Evolutionary conservation across 768 basidiomycete genomes (phyloP).

Genomic region (Gymnopilus dilepis): DNA sequence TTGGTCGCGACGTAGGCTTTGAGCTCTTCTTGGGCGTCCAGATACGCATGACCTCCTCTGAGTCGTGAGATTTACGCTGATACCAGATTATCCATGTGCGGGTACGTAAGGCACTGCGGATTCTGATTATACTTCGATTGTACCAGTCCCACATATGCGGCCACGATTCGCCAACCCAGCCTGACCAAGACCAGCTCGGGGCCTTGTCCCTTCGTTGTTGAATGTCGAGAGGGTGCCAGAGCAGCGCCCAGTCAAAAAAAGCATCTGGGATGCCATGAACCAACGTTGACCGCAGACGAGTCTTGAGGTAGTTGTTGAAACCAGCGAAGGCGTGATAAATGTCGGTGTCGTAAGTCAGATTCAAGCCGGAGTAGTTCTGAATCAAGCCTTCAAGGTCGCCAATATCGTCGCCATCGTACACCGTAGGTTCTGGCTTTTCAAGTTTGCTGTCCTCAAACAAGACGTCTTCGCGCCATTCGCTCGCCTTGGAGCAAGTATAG

Average conservation of each 20-base stretch:
- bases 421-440: neutral
- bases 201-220: neutral
- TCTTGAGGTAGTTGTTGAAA: conserved; percentile 2
- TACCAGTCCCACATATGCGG: conserved; percentile 9
- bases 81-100: conserved; percentile 21
- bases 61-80: conserved; percentile 16
- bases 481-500: conserved; percentile 4
- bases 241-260: conserved; percentile 2
- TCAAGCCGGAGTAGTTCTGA: neutral
- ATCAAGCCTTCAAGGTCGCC: conserved; percentile 6
- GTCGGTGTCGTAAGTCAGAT: conserved; percentile 6
- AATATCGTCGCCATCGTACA: conserved; percentile 5
- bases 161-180: neutral
- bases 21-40: conserved; percentile 4
- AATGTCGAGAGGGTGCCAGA: neutral
- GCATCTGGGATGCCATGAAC: conserved; percentile 12
- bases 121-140: neutral
- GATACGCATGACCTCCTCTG: conserved; percentile 8
- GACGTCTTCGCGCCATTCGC: conserved; percentile 12
- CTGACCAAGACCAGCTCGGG: conserved; percentile 6
- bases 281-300: neutral
- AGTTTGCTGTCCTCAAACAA: conserved; percentile 2
- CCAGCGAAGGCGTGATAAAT: conserved; percentile 15
- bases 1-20: neutral
- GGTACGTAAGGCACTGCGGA: neutral